Conservation (phyloP, 805 yeast genomes). For the Candida namnaoensis region DNA sequence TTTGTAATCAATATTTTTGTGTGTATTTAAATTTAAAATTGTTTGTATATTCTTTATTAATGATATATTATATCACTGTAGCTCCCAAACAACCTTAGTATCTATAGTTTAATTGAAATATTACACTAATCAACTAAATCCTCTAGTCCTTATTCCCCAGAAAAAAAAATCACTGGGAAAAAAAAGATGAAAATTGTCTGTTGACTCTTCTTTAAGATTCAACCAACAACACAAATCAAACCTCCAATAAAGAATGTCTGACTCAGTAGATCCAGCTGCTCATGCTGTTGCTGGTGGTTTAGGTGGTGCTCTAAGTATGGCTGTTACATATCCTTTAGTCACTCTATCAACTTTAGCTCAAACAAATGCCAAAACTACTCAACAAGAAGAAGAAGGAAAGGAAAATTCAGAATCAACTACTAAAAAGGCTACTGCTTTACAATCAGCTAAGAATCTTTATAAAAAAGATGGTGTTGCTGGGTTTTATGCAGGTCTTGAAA, state of each 20-base stretch:
- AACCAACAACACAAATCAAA: too few species aligned
- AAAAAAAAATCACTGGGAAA: too few species aligned
- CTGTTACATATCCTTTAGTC: conserved; percentile 83
- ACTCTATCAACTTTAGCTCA: conserved; percentile 86
- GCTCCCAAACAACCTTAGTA: too few species aligned
- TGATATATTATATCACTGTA: too few species aligned
- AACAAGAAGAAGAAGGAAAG: conserved; percentile 12
- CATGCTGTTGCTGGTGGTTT: conserved; percentile 95
- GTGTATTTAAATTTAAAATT: too few species aligned
- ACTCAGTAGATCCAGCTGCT: conserved; percentile 28
- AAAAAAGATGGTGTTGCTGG: conserved; percentile 57
- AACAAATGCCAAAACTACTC: conserved; percentile 33
- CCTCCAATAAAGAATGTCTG: neutral
- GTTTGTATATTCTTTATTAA: too few species aligned
- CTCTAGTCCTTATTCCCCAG: too few species aligned
- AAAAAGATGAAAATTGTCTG: too few species aligned
- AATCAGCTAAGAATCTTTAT: conserved; percentile 38
- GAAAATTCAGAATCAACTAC: neutral
- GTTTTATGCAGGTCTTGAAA: conserved; percentile 78
- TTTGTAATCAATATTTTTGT: too few species aligned
- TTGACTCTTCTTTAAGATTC: too few species aligned
- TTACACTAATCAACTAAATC: too few species aligned
- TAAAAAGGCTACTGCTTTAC: conserved; percentile 10
- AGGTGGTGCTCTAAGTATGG: conserved; percentile 84
- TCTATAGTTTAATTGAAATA: too few species aligned